Base-by-base conservation (phyloP, 208 protist species). In the Leptomonas pyrrhocoris region DNA sequence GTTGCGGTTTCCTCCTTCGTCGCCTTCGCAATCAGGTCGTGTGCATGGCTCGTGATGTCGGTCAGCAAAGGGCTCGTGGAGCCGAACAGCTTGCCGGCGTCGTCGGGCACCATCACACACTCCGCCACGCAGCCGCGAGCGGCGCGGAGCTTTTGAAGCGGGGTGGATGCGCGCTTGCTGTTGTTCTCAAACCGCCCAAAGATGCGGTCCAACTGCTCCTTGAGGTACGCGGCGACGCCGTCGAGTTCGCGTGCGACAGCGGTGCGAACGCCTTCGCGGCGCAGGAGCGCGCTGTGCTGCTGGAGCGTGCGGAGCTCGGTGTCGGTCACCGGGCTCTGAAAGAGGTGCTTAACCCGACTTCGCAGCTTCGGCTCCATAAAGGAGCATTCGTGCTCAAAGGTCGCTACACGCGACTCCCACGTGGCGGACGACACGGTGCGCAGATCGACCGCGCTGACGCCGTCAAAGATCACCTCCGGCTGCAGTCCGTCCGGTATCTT, bases 301-400 rank as follows among this genome's bases (percentile, higher is more conserved):
- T 79, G 73, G 15, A 93, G 64, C 34, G 73, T 36, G 25, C 88
- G 86, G 19, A 93, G 46, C 71, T 71, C 73, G 15, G 23, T 66
- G 62, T 84, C 81, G 19, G 62, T 79, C 34, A 61, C 68, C 19
- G 75, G 49, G 9, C 59, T 49, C 54, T 68, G 70, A n/a, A 83
- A 81, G 25, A 94, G 76, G 46, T 87, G 73, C 79, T 83, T 88
- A 27, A 94, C 71, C 31, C 83, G 78, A 42, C 73, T 81, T 43
- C 88, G 82, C 46, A 97, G 72, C 31, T 77, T 79, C 38, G 85
- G 83, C 75, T 95, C 88, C 4, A 94, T 23, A 62, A 97, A 94
- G 30, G 81, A 86, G 70, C 95, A 87, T 60, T 97, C 86, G 68
- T 87, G 86, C 51, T 95, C 83, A 68, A 94, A 97, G 28, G 81